Percentiles rank a stretch among this genome's conserved stretches.
phyloP scores from a whole-genome alignment of 805 yeast genomes.

The Spathaspora sp. region DNA sequence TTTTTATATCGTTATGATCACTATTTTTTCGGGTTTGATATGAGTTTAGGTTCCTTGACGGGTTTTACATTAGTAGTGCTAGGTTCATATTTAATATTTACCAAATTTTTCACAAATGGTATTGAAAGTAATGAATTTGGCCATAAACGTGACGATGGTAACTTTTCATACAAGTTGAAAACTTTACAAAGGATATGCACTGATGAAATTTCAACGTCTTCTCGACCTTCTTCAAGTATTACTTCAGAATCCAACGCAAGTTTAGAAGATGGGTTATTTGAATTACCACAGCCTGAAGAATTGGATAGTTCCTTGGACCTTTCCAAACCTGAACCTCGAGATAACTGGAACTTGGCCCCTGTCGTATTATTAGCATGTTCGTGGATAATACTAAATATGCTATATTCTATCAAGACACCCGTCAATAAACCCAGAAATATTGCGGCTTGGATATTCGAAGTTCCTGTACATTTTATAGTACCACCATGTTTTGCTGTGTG shows the following conservation, averaged over 20 bases:
- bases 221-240: neutral
- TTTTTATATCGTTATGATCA: constrained; percentile 6
- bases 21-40: constrained; percentile 7
- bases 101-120: neutral
- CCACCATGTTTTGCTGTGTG: constrained; percentile 63
- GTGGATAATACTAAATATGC: constrained; percentile 50
- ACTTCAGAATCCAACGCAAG: neutral
- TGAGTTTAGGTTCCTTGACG: constrained; percentile 4
- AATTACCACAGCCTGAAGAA: neutral
- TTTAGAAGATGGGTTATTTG: constrained; percentile 2
- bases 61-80: constrained; percentile 1
- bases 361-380: constrained; percentile 39
- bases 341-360: constrained; percentile 22
- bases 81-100: neutral
- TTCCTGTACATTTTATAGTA: constrained; percentile 54
- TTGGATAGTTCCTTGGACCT: neutral
- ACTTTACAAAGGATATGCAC: constrained; percentile 1
- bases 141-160: neutral
- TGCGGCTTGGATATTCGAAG: constrained; percentile 60
- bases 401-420: constrained; percentile 38
- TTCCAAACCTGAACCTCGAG: neutral
- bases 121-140: neutral
- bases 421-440: constrained; percentile 47
- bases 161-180: neutral
- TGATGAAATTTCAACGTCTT: neutral